Evolutionary conservation across 352 stramenopile genomes (phyloP), one percentile per base, ranked within the genome.

Genomic region (Blastocystis sp.): DNA sequence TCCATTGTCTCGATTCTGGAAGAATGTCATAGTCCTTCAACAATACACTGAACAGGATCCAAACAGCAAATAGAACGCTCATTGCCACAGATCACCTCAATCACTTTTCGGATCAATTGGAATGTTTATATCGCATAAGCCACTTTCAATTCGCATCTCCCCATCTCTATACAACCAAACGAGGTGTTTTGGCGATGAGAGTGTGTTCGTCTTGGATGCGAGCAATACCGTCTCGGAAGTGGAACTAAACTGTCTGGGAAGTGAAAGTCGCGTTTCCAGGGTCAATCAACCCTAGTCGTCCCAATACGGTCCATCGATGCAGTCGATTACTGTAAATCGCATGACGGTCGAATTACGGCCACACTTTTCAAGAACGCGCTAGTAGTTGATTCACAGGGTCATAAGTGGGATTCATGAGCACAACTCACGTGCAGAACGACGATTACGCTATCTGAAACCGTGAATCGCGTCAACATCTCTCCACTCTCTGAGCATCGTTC

Each of bases 101-200:
- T n/a, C n/a, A n/a, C n/a, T n/a, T n/a, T n/a, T n/a, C n/a, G n/a
- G n/a, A n/a, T n/a, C n/a, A n/a, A n/a, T n/a, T 61, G 37, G n/a
- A 31, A 77, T 77, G 66, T 51, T 77, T 16, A 29, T 77, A 16
- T 31, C 45, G 35, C 55, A 41, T 21, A 35, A 77, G 29, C 35
- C 16, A 21, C 21, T 77, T 33, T 51, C 29, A 9, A 19, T 26
- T 60, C 45, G 66, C 50, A n/a, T 77, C 3, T 29, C 50, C 1
- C 66, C 66, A 2, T 77, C 66, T 45, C 33, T 77, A 0, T 50
- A 45, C 66, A 77, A 77, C 3, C n/a, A 31, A 35, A 9, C 33
- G 29, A 16, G 12, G 37, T 12, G 1, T 10, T 16, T 45, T 16
- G 24, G 50, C 35, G 66, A 51, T 33, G 31, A 35, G 26, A 77